Percentiles rank a stretch among this genome's conserved stretches.
Evolutionary conservation across 164 flowering plant species (phyloP).

Genomic region (Dillenia turbinata): DNA sequence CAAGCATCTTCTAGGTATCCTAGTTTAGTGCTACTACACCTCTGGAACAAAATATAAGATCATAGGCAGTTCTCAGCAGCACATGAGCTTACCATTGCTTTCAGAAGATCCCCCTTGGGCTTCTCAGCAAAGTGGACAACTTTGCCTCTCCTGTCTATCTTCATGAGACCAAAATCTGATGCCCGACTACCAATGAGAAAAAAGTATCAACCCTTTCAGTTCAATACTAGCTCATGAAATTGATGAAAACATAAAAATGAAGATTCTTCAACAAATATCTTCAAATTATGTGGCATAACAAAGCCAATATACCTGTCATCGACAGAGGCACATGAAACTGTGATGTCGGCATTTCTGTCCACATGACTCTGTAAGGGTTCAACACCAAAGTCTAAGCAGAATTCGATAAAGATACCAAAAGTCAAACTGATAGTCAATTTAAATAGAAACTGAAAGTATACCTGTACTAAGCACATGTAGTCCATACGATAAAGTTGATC

Average conservation of each 20-base stretch:
- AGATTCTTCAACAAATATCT: no score
- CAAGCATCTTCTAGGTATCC: no score
- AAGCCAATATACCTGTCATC: constrained; percentile 52
- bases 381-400: constrained; percentile 1
- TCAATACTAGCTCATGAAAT: no score
- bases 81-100: constrained; percentile 62
- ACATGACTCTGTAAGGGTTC: constrained; percentile 59
- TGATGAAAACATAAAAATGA: no score
- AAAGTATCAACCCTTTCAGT: no score
- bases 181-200: constrained; percentile 56
- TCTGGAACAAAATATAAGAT: no score
- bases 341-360: constrained; percentile 72
- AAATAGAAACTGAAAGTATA: constrained; percentile 11
- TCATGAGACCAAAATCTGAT: constrained; percentile 84
- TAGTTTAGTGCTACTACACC: no score
- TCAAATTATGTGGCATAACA: no score
- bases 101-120: constrained; percentile 67
- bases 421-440: not conserved
- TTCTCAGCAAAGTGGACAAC: constrained; percentile 68
- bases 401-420: not conserved
- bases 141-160: constrained; percentile 65
- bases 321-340: constrained; percentile 76
- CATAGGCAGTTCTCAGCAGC: no score
- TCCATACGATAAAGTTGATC: constrained; percentile 97
- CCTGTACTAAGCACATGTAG: constrained; percentile 92